Conservation (phyloP, 2,329 filamentous ascomycete genomes). For the Apiospora phragmitis region DNA sequence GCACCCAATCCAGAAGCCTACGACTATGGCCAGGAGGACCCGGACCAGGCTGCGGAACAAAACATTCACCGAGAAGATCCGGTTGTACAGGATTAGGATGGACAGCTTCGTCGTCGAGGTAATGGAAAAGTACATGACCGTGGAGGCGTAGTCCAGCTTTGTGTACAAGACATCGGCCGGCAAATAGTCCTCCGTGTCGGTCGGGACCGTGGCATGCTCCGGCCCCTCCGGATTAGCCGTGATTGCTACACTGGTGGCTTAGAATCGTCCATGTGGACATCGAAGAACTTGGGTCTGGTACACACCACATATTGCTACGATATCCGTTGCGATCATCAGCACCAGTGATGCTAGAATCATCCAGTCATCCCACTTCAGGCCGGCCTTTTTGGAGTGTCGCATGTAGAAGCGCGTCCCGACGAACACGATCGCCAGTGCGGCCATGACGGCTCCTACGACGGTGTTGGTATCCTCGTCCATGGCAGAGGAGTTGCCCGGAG, state of each 20-base stretch:
- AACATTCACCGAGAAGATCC: slow-evolving; percentile 28
- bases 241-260: slow-evolving; percentile 10
- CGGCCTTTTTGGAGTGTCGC: slow-evolving; percentile 12
- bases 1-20: slow-evolving; percentile 23
- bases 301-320: slow-evolving; percentile 18
- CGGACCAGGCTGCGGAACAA: slow-evolving; percentile 26
- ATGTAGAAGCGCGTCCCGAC: slow-evolving; percentile 20
- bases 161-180: slow-evolving; percentile 17
- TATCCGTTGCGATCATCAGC: slow-evolving; percentile 13
- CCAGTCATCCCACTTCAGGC: slow-evolving; percentile 20
- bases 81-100: slow-evolving; percentile 33
- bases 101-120: slow-evolving; percentile 30
- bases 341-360: slow-evolving; percentile 16
- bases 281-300: neutral
- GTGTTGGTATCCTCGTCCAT: slow-evolving; percentile 12
- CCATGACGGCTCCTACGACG: slow-evolving; percentile 17
- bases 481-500: neutral
- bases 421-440: slow-evolving; percentile 15
- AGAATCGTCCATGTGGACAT: neutral
- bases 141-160: slow-evolving; percentile 23
- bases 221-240: slow-evolving; percentile 16
- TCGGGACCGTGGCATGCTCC: slow-evolving; percentile 17
- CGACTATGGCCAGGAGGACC: slow-evolving; percentile 17
- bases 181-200: slow-evolving; percentile 16
- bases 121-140: slow-evolving; percentile 32